Percentiles rank a stretch among this genome's conserved stretches.
Evolutionary conservation across 805 yeast species (phyloP).

Genomic region (Kodamaea neixiangensis): DNA sequence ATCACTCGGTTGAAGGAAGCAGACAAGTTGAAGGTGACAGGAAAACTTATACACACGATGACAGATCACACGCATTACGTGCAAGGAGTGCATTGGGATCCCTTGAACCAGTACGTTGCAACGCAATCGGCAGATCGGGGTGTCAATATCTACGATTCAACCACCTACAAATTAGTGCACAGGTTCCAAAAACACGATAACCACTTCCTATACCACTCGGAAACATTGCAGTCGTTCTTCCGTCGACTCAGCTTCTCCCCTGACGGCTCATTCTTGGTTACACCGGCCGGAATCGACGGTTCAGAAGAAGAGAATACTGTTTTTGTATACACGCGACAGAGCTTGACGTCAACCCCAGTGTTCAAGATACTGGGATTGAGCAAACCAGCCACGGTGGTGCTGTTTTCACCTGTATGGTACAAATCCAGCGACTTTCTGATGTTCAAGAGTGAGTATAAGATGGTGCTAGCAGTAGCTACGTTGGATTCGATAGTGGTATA

Average conservation of each 20-base stretch:
- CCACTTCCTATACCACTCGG: slow-evolving; percentile 67
- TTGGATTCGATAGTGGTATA: slow-evolving; percentile 80
- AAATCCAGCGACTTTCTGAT: slow-evolving; percentile 28
- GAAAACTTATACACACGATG: slow-evolving; percentile 57
- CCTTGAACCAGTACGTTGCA: slow-evolving; percentile 70
- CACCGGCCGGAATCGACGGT: slow-evolving; percentile 39
- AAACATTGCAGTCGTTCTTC: slow-evolving; percentile 86
- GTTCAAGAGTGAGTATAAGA: slow-evolving; percentile 68
- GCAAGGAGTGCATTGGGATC: slow-evolving; percentile 98
- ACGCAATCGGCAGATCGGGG: slow-evolving; percentile 91
- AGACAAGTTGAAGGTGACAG: slow-evolving; percentile 25
- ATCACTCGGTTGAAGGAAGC: not conserved
- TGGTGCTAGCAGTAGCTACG: slow-evolving; percentile 92
- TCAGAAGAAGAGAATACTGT: slow-evolving; percentile 67
- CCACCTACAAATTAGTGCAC: slow-evolving; percentile 9
- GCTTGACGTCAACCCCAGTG: slow-evolving; percentile 68
- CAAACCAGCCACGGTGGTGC: slow-evolving; percentile 81
- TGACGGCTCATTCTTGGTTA: slow-evolving; percentile 78
- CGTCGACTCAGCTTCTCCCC: slow-evolving; percentile 85
- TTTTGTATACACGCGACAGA: slow-evolving; percentile 72
- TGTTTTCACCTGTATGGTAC: slow-evolving; percentile 73
- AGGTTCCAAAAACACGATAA: slow-evolving; percentile 16
- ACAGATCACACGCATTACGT: slow-evolving; percentile 85
- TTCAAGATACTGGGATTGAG: slow-evolving; percentile 77
- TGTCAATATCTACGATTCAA: slow-evolving; percentile 58